Conservation (phyloP, 495 filamentous ascomycete genomes). For the Bombardia bombarda region DNA sequence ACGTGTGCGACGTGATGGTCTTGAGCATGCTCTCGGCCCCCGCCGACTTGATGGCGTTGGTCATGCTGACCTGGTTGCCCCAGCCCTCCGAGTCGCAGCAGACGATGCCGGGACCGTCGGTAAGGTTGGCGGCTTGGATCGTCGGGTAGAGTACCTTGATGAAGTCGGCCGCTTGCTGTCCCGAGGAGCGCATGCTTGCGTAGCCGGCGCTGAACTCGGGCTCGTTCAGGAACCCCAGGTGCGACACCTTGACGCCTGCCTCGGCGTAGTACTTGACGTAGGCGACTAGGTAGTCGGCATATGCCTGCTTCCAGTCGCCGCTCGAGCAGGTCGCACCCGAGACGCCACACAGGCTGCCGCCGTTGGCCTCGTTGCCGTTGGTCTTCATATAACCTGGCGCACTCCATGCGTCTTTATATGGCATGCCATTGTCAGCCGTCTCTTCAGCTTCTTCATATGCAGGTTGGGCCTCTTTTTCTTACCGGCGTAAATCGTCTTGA, state of each 20-base stretch:
- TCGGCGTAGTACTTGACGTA: slow-evolving; percentile 43
- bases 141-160: slow-evolving; percentile 30
- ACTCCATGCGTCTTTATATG: slow-evolving; percentile 33
- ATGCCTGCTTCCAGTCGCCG: slow-evolving; percentile 49
- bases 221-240: slow-evolving; percentile 40
- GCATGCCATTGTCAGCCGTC: background rate
- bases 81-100: slow-evolving; percentile 36
- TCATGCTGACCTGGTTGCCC: slow-evolving; percentile 32
- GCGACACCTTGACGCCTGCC: slow-evolving; percentile 42
- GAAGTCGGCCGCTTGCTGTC: slow-evolving; percentile 33
- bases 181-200: slow-evolving; percentile 29
- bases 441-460: background rate
- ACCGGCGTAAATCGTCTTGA: slow-evolving; percentile 46
- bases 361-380: slow-evolving; percentile 39
- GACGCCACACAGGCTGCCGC: slow-evolving; percentile 46
- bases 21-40: slow-evolving; percentile 24
- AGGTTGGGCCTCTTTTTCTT: background rate
- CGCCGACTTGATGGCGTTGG: slow-evolving; percentile 25
- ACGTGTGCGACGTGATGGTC: slow-evolving; percentile 30
- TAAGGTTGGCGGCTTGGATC: slow-evolving; percentile 20
- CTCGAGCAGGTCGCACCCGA: slow-evolving; percentile 35
- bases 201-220: slow-evolving; percentile 33
- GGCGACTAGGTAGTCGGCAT: slow-evolving; percentile 43
- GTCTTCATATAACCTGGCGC: slow-evolving; percentile 53
- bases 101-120: slow-evolving; percentile 23